These are phyloP conservation scores for Vigna nakashimae DNA, from an alignment of 306 rosid species.

Conservation along the genomic window DNA sequence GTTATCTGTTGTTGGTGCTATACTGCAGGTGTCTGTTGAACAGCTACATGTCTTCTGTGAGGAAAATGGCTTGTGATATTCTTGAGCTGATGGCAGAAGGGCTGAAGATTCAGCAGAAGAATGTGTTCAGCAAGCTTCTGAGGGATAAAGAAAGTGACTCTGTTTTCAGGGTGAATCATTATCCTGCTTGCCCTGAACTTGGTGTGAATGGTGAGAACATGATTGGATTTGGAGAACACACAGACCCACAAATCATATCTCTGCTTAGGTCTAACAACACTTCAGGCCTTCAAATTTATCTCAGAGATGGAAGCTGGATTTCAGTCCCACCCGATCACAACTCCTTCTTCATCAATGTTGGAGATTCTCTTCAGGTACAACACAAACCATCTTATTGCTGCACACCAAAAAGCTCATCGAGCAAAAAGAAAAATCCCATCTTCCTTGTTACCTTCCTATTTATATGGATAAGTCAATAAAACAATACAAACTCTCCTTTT, in stretches of 20 bases:
- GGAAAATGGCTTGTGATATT: slow-evolving; percentile 78
- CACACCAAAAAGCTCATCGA: neutral
- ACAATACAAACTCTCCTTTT: neutral
- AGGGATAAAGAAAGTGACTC: slow-evolving; percentile 92
- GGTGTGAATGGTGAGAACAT: slow-evolving; percentile 50
- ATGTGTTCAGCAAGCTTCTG: slow-evolving; percentile 78
- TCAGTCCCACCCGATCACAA: slow-evolving; percentile 89
- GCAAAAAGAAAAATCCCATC: neutral
- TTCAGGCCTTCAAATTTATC: slow-evolving; percentile 85
- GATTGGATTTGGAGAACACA: slow-evolving; percentile 98
- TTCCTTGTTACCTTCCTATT: neutral
- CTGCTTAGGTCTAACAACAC: slow-evolving; percentile 90
- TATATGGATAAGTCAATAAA: slow-evolving; percentile 27
- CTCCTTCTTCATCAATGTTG: slow-evolving; percentile 95
- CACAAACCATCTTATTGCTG: neutral
- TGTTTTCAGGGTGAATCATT: slow-evolving; percentile 81
- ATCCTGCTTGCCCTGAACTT: slow-evolving; percentile 86
- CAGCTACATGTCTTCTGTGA: slow-evolving; percentile 66
- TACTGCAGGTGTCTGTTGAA: slow-evolving; percentile 63
- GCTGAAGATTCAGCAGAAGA: slow-evolving; percentile 65
- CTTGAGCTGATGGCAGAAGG: slow-evolving; percentile 96
- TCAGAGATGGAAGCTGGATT: slow-evolving; percentile 82
- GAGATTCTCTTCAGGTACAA: slow-evolving; percentile 93
- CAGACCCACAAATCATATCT: slow-evolving; percentile 98
- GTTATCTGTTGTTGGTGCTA: neutral